phyloP scores from a whole-genome alignment of 495 filamentous ascomycete species.

The Pyrenula massariospora region DNA sequence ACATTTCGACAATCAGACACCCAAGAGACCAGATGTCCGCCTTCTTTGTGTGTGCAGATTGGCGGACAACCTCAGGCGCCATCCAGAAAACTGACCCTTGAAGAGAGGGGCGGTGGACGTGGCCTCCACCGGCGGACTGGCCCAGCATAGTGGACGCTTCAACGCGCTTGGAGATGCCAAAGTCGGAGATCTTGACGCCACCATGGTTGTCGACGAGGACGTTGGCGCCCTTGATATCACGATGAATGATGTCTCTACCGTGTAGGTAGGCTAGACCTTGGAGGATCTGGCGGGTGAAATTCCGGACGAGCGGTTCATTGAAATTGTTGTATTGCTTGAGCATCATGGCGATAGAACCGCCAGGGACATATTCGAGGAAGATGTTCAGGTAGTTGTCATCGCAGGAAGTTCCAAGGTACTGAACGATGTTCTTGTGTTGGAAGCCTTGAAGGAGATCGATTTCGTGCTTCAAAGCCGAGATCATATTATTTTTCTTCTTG shows the following conservation, averaged over 20 bases:
- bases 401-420: constrained; percentile 88
- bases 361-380: constrained; percentile 98
- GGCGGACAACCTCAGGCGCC: constrained; percentile 96
- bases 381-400: constrained; percentile 93
- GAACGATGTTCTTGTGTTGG: constrained; percentile 94
- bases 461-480: constrained; percentile 90
- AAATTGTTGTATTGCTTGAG: constrained; percentile 95
- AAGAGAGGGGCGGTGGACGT: constrained; percentile 77
- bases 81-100: constrained; percentile 99
- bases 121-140: constrained; percentile 43
- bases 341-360: constrained; percentile 95
- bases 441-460: constrained; percentile 90
- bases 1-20: constrained; percentile 97
- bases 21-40: constrained; percentile 99
- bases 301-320: constrained; percentile 85
- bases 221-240: constrained; percentile 98
- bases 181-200: constrained; percentile 98
- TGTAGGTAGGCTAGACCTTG: constrained; percentile 92
- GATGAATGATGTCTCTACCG: constrained; percentile 90
- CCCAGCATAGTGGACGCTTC: constrained; percentile 60
- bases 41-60: constrained; percentile 95
- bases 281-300: constrained; percentile 94
- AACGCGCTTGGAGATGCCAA: constrained; percentile 96
- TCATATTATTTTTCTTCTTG: constrained; percentile 91
- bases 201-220: constrained; percentile 99